phyloP scores from a whole-genome alignment of 108 stramenopile species.

The Cyclotella choctawhatcheeana region DNA sequence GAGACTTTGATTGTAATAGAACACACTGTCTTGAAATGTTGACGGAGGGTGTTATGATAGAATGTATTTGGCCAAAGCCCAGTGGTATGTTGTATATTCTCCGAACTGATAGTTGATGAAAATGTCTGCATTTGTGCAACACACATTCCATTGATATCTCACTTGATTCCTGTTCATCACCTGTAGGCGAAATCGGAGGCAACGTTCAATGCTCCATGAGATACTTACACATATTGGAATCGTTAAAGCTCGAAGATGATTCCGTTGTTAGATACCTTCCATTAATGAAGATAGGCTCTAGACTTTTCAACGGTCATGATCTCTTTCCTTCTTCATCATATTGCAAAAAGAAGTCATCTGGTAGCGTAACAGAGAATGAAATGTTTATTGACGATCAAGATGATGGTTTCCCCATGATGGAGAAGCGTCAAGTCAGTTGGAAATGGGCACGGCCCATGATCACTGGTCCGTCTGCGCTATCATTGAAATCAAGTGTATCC shows the following conservation, averaged over 20 bases:
- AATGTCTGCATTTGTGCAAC: no score
- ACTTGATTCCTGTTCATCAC: not conserved
- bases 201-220: slow-evolving; percentile 68
- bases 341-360: slow-evolving; percentile 16
- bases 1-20: slow-evolving; percentile 2
- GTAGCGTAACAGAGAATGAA: slow-evolving; percentile 5
- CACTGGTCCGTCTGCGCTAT: slow-evolving; percentile 61
- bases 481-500: slow-evolving; percentile 70
- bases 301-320: slow-evolving; percentile 40
- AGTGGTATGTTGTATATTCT: slow-evolving; percentile 4
- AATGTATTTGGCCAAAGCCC: slow-evolving; percentile 78
- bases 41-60: slow-evolving; percentile 68
- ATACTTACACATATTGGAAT: slow-evolving; percentile 47
- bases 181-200: slow-evolving; percentile 55
- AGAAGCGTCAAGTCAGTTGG: slow-evolving; percentile 42
- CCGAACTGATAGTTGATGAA: no score
- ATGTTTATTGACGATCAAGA: slow-evolving; percentile 19
- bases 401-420: slow-evolving; percentile 80
- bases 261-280: slow-evolving; percentile 46
- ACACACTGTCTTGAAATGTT: slow-evolving; percentile 60
- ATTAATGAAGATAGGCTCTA: slow-evolving; percentile 38
- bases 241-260: slow-evolving; percentile 14
- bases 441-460: slow-evolving; percentile 62
- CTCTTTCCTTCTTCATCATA: slow-evolving; percentile 23
- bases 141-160: not conserved